These are phyloP conservation scores for Quercus tomentella DNA, from an alignment of 331 rosid species.

Conservation along the genomic window DNA sequence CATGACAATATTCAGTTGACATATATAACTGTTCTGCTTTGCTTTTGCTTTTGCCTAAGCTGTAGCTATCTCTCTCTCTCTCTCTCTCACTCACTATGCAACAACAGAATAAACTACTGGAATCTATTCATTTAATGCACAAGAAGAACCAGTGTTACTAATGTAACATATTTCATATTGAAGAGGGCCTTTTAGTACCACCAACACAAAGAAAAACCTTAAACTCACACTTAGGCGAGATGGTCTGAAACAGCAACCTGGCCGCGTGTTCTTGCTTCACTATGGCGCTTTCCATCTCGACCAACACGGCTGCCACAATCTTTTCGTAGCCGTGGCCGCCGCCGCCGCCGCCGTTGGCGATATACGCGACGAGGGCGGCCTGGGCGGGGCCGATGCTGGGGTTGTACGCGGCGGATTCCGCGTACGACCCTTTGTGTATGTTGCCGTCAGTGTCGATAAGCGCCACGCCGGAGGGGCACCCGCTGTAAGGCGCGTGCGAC, in stretches of 20 bases:
- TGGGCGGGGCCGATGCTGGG: slow-evolving; percentile 85
- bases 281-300: slow-evolving; percentile 58
- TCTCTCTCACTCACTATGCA: too few relatives aligned
- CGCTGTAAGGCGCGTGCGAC: slow-evolving; percentile 84
- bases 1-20: too few relatives aligned
- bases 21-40: too few relatives aligned
- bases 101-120: too few relatives aligned
- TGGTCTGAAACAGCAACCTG: slow-evolving; percentile 47
- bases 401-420: slow-evolving; percentile 89
- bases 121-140: too few relatives aligned
- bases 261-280: slow-evolving; percentile 73
- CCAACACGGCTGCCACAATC: slow-evolving; percentile 62
- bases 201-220: slow-evolving; percentile 34
- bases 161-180: not conserved
- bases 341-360: slow-evolving; percentile 52
- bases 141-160: too few relatives aligned
- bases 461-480: slow-evolving; percentile 78
- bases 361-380: slow-evolving; percentile 75
- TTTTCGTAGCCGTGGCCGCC: slow-evolving; percentile 42
- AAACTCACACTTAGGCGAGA: slow-evolving; percentile 44
- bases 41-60: too few relatives aligned
- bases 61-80: too few relatives aligned
- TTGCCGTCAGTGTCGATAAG: slow-evolving; percentile 45
- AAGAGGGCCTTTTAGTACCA: not conserved
- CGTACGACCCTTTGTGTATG: slow-evolving; percentile 57